Conservation (phyloP, 805 yeast genomes). For the Ogataea siamensis region DNA sequence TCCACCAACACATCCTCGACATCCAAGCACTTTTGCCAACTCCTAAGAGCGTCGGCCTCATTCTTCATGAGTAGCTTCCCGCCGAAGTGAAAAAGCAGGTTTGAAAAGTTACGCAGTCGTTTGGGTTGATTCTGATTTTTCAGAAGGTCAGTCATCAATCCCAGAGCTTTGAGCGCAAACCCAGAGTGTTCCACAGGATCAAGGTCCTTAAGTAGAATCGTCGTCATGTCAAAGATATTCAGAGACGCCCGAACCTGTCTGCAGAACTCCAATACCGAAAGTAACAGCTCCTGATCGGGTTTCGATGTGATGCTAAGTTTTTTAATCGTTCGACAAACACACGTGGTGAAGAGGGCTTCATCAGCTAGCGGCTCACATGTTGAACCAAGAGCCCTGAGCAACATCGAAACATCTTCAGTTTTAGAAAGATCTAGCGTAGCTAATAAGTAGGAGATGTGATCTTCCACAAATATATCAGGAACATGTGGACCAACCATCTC, state of each 20-base stretch:
- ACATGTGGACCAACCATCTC: neutral
- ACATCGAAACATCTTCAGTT: neutral
- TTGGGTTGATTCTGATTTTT: conserved; percentile 31
- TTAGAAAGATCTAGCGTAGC: conserved; percentile 1
- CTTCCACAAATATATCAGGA: neutral
- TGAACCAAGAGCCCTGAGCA: conserved; percentile 3
- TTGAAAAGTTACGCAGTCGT: conserved; percentile 46
- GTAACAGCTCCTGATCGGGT: conserved; percentile 10
- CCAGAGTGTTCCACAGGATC: conserved; percentile 4
- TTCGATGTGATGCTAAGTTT: neutral
- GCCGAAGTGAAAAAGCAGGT: conserved; percentile 43
- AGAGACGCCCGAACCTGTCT: conserved; percentile 1
- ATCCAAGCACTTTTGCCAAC: conserved; percentile 31
- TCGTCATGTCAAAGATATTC: conserved; percentile 23
- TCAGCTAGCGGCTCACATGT: neutral
- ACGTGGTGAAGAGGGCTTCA: conserved; percentile 1
- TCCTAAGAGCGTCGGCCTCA: conserved; percentile 14
- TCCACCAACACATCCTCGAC: conserved; percentile 33
- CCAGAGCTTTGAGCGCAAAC: conserved; percentile 11
- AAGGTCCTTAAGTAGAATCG: conserved; percentile 20
- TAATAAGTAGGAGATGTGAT: conserved; percentile 8
- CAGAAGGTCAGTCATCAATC: conserved; percentile 20
- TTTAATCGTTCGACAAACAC: conserved; percentile 4
- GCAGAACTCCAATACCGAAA: conserved; percentile 11
- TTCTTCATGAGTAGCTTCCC: conserved; percentile 20